Evolutionary conservation across 1,139 yeast species (phyloP), one percentile per base, ranked within the genome.

Genomic region (Saccharomycopsis hybrid): DNA sequence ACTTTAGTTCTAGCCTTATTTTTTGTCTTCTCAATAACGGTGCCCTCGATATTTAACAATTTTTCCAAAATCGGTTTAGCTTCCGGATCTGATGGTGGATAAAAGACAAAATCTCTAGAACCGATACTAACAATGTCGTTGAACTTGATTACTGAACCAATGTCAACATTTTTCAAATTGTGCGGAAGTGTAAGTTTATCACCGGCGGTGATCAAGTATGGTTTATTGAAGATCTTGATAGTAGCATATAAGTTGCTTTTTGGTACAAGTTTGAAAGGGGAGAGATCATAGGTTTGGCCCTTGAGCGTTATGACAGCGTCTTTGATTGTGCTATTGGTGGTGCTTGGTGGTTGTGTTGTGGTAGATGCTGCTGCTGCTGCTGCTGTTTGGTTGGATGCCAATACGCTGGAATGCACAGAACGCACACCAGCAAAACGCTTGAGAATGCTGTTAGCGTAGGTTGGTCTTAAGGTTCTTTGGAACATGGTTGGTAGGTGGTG

Each of bases 141-240:
- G 62, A 94, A 76, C 44, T 73, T 69, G 53, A 94, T 72, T 37
- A 73, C 73, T 64, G 89, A 96, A 18, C 98, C 98, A 4, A 90
- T 82, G 54, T 80, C 73, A 7, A 84, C 94, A 50, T 78, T 77
- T 60, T 80, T 82, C 71, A 92, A 65, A 57, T 80, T 77, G 65
- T 78, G 89, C 1, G 96, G 96, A 39, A 92, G 68, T 43, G 81
- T 76, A 47, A 92, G 78, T 57, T 74, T 77, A 65, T 94, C 99
- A 25, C 98, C 98, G 58, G 83, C 79, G 25, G 98, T 89, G 27
- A 94, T 95, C 55, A 92, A 71, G 61, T 87, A 90, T 44, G 95
- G 88, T 66, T 89, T 80, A 64, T 84, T 81, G 69, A 89, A 94
- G 44, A 94, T 76, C 60, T 79, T 82, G 58, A 90, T 76, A 5